phyloP scores from a whole-genome alignment of 1,284 basidiomycete genomes.

The Nidula niveotomentosa region DNA sequence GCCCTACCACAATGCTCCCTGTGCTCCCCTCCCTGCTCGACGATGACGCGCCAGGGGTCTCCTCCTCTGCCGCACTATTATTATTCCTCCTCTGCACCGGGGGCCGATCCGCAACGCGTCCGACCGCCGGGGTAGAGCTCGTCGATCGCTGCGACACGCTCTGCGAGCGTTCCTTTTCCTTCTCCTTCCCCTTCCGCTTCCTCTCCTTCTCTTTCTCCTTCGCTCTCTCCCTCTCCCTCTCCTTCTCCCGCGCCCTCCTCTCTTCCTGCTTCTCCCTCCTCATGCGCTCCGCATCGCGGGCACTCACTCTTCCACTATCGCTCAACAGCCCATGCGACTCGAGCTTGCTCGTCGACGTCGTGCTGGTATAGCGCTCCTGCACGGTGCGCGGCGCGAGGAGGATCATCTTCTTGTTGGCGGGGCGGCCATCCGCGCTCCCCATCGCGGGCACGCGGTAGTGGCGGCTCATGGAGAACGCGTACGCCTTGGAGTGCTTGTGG shows the following conservation, averaged over 20 bases:
- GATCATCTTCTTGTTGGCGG: conserved; percentile 42
- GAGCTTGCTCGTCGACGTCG: conserved; percentile 69
- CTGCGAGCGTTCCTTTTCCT: too few relatives aligned
- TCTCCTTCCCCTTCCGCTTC: background rate
- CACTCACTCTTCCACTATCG: conserved; percentile 28
- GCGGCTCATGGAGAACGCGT: conserved; percentile 75
- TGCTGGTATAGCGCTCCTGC: conserved; percentile 75
- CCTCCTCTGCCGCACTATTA: too few relatives aligned
- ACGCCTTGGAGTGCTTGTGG: conserved; percentile 75
- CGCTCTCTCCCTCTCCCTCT: conserved; percentile 16
- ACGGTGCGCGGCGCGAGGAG: conserved; percentile 70
- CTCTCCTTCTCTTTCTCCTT: conserved; percentile 17
- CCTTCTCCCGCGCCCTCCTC: conserved; percentile 9
- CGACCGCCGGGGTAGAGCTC: too few relatives aligned
- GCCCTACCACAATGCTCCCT: conserved; percentile 9
- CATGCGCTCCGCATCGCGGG: conserved; percentile 19
- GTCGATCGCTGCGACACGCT: too few relatives aligned
- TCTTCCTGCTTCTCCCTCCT: conserved; percentile 13
- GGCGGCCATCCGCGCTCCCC: conserved; percentile 9
- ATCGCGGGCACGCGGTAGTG: conserved; percentile 41
- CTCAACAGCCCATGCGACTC: conserved; percentile 67
- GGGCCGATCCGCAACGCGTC: too few relatives aligned
- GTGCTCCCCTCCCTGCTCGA: background rate
- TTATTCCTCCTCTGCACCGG: too few relatives aligned
- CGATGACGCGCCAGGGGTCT: too few relatives aligned